A percentile compares a stretch with the other conserved stretches of the same genome.
phyloP scores from a whole-genome alignment of 371 early-diverging fungal genomes.

The Rhizopus delemar region DNA sequence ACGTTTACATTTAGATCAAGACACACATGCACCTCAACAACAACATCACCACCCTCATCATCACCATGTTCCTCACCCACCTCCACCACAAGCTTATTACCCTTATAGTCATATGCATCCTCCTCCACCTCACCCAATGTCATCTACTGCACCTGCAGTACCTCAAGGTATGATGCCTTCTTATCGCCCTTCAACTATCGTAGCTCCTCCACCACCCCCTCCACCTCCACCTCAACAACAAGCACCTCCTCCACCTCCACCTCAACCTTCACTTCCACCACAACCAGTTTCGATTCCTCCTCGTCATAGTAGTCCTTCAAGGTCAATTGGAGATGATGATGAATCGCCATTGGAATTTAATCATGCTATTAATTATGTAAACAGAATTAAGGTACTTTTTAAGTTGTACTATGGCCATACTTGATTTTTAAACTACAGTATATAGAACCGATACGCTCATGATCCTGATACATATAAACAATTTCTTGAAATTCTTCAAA shows the following conservation, averaged over 20 bases:
- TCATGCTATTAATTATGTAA: constrained; percentile 94
- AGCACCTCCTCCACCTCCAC: constrained; percentile 14
- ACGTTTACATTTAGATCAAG: constrained; percentile 2
- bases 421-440: no score
- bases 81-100: constrained; percentile 29
- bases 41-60: constrained; percentile 12
- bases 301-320: constrained; percentile 11
- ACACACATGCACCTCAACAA: constrained; percentile 4
- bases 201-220: constrained; percentile 17
- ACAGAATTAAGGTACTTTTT: constrained; percentile 82
- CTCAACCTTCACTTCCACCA: constrained; percentile 5
- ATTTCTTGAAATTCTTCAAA: constrained; percentile 91
- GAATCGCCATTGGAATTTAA: constrained; percentile 82
- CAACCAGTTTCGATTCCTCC: constrained; percentile 7
- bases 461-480: constrained; percentile 92
- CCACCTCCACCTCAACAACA: constrained; percentile 10
- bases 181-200: constrained; percentile 17
- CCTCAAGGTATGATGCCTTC: constrained; percentile 12
- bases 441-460: constrained; percentile 77
- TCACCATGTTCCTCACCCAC: constrained; percentile 14
- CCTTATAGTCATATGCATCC: constrained; percentile 15
- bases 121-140: constrained; percentile 12
- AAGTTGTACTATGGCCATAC: no score
- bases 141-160: background rate
- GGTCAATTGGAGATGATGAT: constrained; percentile 8